These are phyloP conservation scores for Leccinum arenicola DNA, from an alignment of 768 basidiomycete genomes.

Conservation along the genomic window DNA sequence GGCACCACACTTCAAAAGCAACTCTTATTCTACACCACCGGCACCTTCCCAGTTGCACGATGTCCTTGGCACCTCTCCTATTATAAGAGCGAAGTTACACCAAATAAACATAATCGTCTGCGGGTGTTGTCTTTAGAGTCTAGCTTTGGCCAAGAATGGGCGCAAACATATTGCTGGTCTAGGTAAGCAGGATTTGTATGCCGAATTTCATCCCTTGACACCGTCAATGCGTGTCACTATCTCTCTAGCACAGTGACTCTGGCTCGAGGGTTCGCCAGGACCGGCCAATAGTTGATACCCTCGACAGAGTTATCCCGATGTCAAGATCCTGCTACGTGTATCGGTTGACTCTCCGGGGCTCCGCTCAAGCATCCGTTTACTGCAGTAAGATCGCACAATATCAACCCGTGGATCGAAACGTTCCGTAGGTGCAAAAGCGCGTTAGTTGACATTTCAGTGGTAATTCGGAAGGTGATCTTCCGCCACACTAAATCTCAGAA, in stretches of 20 bases:
- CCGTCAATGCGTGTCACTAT: too few relatives aligned
- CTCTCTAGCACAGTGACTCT: too few relatives aligned
- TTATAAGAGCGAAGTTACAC: background rate
- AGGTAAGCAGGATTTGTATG: background rate
- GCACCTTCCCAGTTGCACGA: too few relatives aligned
- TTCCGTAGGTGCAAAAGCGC: background rate
- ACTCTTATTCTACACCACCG: too few relatives aligned
- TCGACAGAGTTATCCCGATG: background rate
- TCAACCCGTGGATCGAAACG: background rate
- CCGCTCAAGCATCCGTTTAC: background rate
- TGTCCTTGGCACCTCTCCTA: background rate
- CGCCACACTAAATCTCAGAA: background rate
- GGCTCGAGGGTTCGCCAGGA: too few relatives aligned
- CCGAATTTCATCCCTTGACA: too few relatives aligned
- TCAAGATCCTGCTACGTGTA: too few relatives aligned
- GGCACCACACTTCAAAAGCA: too few relatives aligned
- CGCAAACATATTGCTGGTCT: background rate
- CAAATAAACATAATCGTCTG: background rate
- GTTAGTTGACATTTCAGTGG: background rate
- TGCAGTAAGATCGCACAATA: background rate
- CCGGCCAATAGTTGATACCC: too few relatives aligned
- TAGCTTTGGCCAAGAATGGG: background rate
- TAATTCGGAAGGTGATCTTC: background rate
- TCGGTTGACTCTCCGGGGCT: background rate
- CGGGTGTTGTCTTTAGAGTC: background rate